A percentile compares a stretch with the other conserved stretches of the same genome.
These are phyloP conservation scores for Tuber microsphaerosporum DNA, from an alignment of 495 filamentous ascomycete genomes.

Conservation along the genomic window DNA sequence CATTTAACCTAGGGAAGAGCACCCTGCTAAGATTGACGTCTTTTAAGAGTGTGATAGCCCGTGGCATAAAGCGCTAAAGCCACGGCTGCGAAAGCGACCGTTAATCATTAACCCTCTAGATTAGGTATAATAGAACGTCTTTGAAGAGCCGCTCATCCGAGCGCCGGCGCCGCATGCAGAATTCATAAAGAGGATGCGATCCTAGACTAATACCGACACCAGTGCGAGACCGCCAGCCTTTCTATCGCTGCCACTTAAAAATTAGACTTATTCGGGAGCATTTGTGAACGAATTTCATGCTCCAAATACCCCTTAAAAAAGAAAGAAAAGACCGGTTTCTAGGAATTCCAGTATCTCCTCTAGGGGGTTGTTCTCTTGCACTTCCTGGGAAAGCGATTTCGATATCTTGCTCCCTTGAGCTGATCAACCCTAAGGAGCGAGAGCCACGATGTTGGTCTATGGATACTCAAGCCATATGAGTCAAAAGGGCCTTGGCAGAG, in stretches of 20 bases:
- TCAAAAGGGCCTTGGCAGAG: background rate
- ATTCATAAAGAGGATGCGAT: background rate
- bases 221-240: background rate
- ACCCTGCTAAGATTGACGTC: background rate
- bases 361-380: background rate
- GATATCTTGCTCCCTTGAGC: background rate
- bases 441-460: background rate
- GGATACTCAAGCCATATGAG: background rate
- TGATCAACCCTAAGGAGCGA: background rate
- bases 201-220: background rate
- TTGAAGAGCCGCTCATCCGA: background rate
- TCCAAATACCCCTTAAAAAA: background rate
- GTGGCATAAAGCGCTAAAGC: background rate
- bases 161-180: background rate
- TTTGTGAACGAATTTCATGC: background rate
- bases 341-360: background rate
- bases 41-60: background rate
- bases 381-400: background rate
- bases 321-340: background rate
- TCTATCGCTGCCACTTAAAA: background rate
- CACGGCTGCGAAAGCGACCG: background rate
- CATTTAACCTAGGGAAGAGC: background rate
- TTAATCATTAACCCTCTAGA: too few relatives aligned
- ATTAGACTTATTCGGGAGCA: background rate
- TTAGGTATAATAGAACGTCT: background rate